These are phyloP conservation scores for Debaryomyces coudertii DNA, from an alignment of 1,139 yeast species.

Conservation along the genomic window DNA sequence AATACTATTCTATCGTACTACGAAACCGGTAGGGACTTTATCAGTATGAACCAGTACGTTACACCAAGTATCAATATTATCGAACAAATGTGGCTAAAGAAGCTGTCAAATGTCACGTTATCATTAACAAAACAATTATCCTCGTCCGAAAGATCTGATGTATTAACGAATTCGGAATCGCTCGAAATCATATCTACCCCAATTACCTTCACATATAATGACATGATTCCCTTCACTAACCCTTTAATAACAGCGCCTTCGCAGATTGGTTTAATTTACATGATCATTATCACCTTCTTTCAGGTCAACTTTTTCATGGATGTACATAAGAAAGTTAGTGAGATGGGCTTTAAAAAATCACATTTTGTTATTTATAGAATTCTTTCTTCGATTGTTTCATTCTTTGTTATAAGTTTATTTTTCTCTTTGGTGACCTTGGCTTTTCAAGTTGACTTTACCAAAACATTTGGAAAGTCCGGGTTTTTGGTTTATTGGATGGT, in stretches of 20 bases:
- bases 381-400: slow-evolving; percentile 32
- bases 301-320: slow-evolving; percentile 61
- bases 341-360: slow-evolving; percentile 28
- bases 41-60: slow-evolving; percentile 32
- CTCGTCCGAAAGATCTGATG: slow-evolving; percentile 15
- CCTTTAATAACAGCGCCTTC: slow-evolving; percentile 62
- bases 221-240: slow-evolving; percentile 54
- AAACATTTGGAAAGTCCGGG: slow-evolving; percentile 44
- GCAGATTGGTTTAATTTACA: slow-evolving; percentile 76
- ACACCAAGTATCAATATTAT: slow-evolving; percentile 25
- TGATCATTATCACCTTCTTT: slow-evolving; percentile 65
- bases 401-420: slow-evolving; percentile 39
- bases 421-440: slow-evolving; percentile 46
- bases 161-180: slow-evolving; percentile 19
- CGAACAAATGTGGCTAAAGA: slow-evolving; percentile 23
- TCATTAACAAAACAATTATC: slow-evolving; percentile 7
- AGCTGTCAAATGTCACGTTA: slow-evolving; percentile 14
- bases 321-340: slow-evolving; percentile 51
- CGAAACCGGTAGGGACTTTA: slow-evolving; percentile 48
- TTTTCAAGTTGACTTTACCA: slow-evolving; percentile 44
- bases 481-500: slow-evolving; percentile 51
- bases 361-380: slow-evolving; percentile 39
- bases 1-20: slow-evolving; percentile 30
- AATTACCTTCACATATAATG: slow-evolving; percentile 42
- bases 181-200: slow-evolving; percentile 34